Percentiles rank a stretch among this genome's conserved stretches.
These are phyloP conservation scores for Chlorella ohadii DNA, from an alignment of 139 green algal species.

Conservation along the genomic window DNA sequence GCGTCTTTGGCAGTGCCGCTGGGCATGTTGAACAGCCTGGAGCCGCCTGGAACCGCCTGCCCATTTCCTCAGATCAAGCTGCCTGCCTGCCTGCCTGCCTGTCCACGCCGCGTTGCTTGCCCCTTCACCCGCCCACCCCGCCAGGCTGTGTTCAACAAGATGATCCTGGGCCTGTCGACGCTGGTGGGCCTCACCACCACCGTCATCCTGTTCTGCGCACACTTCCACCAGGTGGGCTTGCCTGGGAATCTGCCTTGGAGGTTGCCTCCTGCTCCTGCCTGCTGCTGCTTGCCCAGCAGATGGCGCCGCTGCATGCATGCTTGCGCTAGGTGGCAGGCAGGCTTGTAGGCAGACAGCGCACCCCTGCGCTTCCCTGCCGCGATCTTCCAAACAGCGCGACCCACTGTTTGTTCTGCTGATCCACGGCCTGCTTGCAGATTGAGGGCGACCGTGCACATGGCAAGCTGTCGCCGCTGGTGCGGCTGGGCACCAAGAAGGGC, in stretches of 20 bases:
- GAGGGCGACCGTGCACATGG: slow-evolving; percentile 77
- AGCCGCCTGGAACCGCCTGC: no score
- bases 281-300: neutral
- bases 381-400: no score
- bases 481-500: slow-evolving; percentile 70
- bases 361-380: no score
- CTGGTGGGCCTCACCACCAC: slow-evolving; percentile 90
- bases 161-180: slow-evolving; percentile 41
- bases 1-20: no score
- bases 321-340: no score
- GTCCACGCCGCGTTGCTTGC: neutral
- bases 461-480: slow-evolving; percentile 91
- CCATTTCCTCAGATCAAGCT: no score
- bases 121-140: neutral
- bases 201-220: slow-evolving; percentile 93
- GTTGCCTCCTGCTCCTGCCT: no score
- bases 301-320: no score
- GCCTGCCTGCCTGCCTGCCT: neutral
- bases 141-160: slow-evolving; percentile 33
- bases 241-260: neutral
- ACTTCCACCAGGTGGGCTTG: slow-evolving; percentile 94
- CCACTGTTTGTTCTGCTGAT: no score
- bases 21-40: no score
- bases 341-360: no score
- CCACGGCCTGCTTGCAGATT: no score